Evolutionary conservation across 768 basidiomycete species (phyloP).

Genomic region (Suillus clintonianus): DNA sequence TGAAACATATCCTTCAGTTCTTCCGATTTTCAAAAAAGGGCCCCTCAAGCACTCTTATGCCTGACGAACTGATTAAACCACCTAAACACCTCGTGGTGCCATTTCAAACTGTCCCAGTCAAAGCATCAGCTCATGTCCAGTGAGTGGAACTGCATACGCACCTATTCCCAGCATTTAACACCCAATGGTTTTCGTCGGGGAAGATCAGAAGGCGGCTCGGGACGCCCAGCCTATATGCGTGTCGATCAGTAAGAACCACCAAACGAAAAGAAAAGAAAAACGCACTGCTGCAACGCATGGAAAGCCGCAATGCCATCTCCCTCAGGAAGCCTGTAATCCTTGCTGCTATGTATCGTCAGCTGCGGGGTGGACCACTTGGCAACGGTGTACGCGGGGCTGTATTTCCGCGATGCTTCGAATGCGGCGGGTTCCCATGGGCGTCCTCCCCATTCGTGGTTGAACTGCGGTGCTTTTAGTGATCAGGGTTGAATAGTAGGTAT

Average conservation of each 20-base stretch:
- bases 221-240: slow-evolving; percentile 54
- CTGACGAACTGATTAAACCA: slow-evolving; percentile 77
- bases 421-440: slow-evolving; percentile 71
- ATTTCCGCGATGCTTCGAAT: slow-evolving; percentile 59
- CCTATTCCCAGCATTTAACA: slow-evolving; percentile 78
- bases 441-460: slow-evolving; percentile 87
- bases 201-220: slow-evolving; percentile 81
- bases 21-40: background rate
- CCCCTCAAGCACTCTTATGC: background rate
- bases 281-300: slow-evolving; percentile 84
- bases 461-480: slow-evolving; percentile 42
- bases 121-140: background rate
- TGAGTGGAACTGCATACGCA: slow-evolving; percentile 24
- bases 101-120: slow-evolving; percentile 64
- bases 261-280: slow-evolving; percentile 8
- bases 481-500: background rate
- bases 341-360: slow-evolving; percentile 82
- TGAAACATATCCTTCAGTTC: background rate
- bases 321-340: slow-evolving; percentile 87
- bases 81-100: slow-evolving; percentile 92
- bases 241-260: background rate
- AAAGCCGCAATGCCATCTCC: slow-evolving; percentile 82
- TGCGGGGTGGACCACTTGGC: slow-evolving; percentile 85
- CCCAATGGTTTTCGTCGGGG: slow-evolving; percentile 95
- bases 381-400: slow-evolving; percentile 80